These are phyloP conservation scores for Yarrowia sp. DNA, from an alignment of 805 yeast species.

Conservation along the genomic window DNA sequence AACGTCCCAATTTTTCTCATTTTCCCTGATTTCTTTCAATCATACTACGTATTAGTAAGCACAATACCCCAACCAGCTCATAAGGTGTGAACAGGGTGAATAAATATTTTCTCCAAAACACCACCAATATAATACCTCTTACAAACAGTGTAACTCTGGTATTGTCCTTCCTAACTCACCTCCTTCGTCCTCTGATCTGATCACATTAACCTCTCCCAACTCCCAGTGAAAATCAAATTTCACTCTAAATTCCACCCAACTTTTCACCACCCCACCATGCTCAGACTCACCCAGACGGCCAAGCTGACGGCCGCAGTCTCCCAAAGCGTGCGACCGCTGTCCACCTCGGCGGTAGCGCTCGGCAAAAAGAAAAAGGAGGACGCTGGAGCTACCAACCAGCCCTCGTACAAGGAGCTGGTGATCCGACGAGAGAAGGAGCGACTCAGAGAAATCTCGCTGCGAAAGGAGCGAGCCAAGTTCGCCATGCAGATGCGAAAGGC, in stretches of 20 bases:
- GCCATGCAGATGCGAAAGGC: slow-evolving; percentile 17
- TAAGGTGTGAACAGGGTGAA: too few species aligned
- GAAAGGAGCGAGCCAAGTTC: slow-evolving; percentile 3
- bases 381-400: slow-evolving; percentile 22
- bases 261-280: slow-evolving; percentile 17
- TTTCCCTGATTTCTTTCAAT: too few species aligned
- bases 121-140: too few species aligned
- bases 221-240: background rate
- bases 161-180: too few species aligned
- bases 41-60: background rate
- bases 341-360: slow-evolving; percentile 24
- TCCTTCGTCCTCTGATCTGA: too few species aligned
- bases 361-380: slow-evolving; percentile 22
- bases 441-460: slow-evolving; percentile 8
- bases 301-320: background rate
- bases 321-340: slow-evolving; percentile 6
- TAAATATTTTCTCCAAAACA: too few species aligned
- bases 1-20: too few species aligned
- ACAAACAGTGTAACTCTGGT: too few species aligned
- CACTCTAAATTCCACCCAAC: background rate
- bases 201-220: too few species aligned
- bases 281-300: slow-evolving; percentile 11
- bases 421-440: slow-evolving; percentile 22
- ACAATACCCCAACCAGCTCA: background rate
- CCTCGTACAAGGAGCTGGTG: slow-evolving; percentile 20